Evolutionary conservation across 2,329 filamentous ascomycete genomes (phyloP), one percentile per base, ranked within the genome.

Genomic region (Colletotrichum acutatum): DNA sequence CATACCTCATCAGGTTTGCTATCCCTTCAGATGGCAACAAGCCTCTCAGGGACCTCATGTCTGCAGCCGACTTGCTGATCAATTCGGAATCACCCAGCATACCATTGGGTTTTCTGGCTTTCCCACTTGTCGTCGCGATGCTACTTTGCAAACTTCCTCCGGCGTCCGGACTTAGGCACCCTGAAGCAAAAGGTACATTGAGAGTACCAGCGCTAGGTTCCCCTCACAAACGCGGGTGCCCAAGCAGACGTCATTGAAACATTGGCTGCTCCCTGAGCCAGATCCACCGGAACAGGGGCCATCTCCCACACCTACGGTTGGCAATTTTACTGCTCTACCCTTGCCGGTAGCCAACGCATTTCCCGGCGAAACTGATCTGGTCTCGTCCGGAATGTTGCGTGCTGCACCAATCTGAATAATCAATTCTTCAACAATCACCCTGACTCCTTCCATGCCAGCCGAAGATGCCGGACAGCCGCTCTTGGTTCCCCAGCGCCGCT

Each of bases 201-300:
- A 56, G 32, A 62, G 66, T 60, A 62, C 37, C 16, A 12, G 37
- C 26, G 66, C 42, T 37, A 26, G 52, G 58, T 63, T 24, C 64
- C 65, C 58, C 63, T 67, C 63, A 61, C 49, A 63, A n/a, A 37
- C 49, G 57, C n/a, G 30, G 19, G 7, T 16, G 54, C 60, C 53
- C 30, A 56, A 42, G 42, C 53, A 69, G 58, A 69, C 66, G 70
- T 72, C 70, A 72, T 72, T 69, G 66, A 69, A 72, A 65, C 37
- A 56, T 16, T 62, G 59, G 54, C 32, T 60, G 37, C 42, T 46
- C 58, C 52, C 65, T 26, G 34, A 34, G 37, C 37, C 16, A 12
- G 59, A 49, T 60, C 58, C 66, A 64, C 60, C 8, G 60, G 65
- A 46, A 70, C 70, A 64, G 69, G 62, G 65, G 57, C 24, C 22